Evolutionary conservation across 192 early-diverging fungal species (phyloP), one percentile per base, ranked within the genome.

Genomic region (Glomus cerebriforme): DNA sequence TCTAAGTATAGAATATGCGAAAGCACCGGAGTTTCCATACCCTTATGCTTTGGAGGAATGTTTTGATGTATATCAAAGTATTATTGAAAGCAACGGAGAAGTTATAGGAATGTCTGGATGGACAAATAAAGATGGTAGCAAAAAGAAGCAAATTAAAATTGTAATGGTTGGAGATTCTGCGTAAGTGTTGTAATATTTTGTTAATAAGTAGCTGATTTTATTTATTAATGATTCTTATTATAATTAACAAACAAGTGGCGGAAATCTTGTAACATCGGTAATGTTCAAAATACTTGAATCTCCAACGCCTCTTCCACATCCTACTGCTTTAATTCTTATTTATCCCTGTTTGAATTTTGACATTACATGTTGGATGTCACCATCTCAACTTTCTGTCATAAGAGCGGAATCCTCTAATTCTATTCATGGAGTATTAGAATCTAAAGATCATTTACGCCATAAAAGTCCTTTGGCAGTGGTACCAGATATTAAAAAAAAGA

Each of bases 11-110:
- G 90, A 99, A 79, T 99, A 99, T 73, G 95, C 93, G 68, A 99
- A 99, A 83, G 95, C 96, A 8, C 97, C 96, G 45, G 97, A 98
- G 83, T 90, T 89, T 68, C 97, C 97, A n/a, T 99, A 95, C 79
- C 97, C 97, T 1, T 94, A 89, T 66, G 94, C 92, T 0, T 81
- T 97, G 27, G 91, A 97, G 71, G 95, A 99, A 80, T 96, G 95
- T 81, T 97, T 94, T 84, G 96, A 95, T 78, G 88, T 94, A 19
- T 99, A 97, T 85, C 80, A 84, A 15, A 72, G 82, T 37, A 88
- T 99, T 31, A 84, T 92, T 1, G 91, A 92, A 75, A 92, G 90
- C 62, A 92, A 92, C 71, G 97, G 95, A 32, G 87, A 82, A 15
- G 87, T 87, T 32, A 86, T 99, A 54, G 97, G 97, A 10, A 79